Percentiles rank a stretch among this genome's conserved stretches.
Evolutionary conservation across 139 green algal species (phyloP).

Genomic region (Chlamydomonas eustigma): DNA sequence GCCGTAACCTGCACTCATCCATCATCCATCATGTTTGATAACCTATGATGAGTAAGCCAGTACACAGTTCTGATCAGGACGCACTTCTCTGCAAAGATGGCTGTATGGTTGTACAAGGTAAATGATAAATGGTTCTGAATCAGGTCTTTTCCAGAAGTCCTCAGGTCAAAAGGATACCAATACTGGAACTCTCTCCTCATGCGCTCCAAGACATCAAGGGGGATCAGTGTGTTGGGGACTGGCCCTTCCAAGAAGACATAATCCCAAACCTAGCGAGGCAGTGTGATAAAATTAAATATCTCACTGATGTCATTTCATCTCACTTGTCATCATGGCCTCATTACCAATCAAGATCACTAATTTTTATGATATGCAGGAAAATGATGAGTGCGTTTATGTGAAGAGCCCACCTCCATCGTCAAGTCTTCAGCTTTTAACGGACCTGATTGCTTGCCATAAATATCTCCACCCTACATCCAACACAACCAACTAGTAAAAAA

Average conservation of each 20-base stretch:
- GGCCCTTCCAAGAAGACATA: slow-evolving; percentile 77
- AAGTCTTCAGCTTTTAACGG: slow-evolving; percentile 71
- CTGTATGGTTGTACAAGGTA: slow-evolving; percentile 95
- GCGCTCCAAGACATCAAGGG: slow-evolving; percentile 43
- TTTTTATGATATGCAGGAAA: no score
- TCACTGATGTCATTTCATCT: no score
- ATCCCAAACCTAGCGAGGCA: slow-evolving; percentile 78
- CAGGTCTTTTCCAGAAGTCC: slow-evolving; percentile 55
- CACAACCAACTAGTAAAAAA: neutral
- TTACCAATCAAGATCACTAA: no score
- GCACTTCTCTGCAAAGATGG: slow-evolving; percentile 65
- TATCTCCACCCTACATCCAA: slow-evolving; percentile 59
- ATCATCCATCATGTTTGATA: no score
- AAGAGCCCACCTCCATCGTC: slow-evolving; percentile 61
- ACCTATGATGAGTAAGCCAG: no score
- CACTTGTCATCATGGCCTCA: no score
- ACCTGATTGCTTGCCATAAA: slow-evolving; percentile 70
- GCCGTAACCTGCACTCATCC: no score
- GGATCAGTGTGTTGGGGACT: slow-evolving; percentile 54
- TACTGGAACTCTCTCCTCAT: slow-evolving; percentile 92
- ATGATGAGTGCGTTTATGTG: no score
- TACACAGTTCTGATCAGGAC: no score
- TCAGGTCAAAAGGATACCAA: slow-evolving; percentile 99
- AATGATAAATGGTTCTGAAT: slow-evolving; percentile 96
- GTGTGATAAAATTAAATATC: no score